phyloP scores from a whole-genome alignment of 2,329 filamentous ascomycete genomes.

The Podosphaera aphanis region DNA sequence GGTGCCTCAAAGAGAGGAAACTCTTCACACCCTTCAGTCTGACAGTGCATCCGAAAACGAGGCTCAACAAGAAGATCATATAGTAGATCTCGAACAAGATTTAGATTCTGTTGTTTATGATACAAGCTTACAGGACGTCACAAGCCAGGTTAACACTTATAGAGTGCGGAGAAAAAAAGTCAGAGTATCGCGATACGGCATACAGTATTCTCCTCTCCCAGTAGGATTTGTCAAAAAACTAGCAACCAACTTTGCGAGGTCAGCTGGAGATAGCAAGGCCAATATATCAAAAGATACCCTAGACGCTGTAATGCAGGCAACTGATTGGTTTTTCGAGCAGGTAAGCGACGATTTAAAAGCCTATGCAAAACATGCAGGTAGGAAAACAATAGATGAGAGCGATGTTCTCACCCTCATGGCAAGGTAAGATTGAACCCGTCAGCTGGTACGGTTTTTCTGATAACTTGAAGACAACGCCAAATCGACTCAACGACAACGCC shows the following conservation, averaged over 20 bases:
- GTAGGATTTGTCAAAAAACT: slow-evolving; percentile 49
- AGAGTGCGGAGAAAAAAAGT: slow-evolving; percentile 24
- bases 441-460: not conserved
- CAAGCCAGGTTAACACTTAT: slow-evolving; percentile 4
- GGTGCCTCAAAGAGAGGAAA: slow-evolving; percentile 12
- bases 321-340: slow-evolving; percentile 85
- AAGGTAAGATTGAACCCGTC: slow-evolving; percentile 31
- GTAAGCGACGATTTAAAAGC: slow-evolving; percentile 54
- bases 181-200: slow-evolving; percentile 43
- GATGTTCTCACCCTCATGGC: slow-evolving; percentile 66
- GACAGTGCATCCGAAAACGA: not conserved
- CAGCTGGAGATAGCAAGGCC: slow-evolving; percentile 37
- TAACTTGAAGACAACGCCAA: slow-evolving; percentile 43
- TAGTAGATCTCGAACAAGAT: not conserved
- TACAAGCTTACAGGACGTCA: slow-evolving; percentile 4
- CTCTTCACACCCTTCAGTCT: slow-evolving; percentile 1
- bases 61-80: not conserved
- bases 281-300: slow-evolving; percentile 54
- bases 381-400: slow-evolving; percentile 67
- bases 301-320: slow-evolving; percentile 52
- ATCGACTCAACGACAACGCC: slow-evolving; percentile 46
- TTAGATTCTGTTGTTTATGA: slow-evolving; percentile 9
- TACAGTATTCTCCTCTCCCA: slow-evolving; percentile 54
- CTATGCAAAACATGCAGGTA: slow-evolving; percentile 60
- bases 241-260: slow-evolving; percentile 46